A percentile compares a stretch with the other conserved stretches of the same genome.
phyloP scores from a whole-genome alignment of 352 stramenopile species.

The Phytophthora ramorum region DNA sequence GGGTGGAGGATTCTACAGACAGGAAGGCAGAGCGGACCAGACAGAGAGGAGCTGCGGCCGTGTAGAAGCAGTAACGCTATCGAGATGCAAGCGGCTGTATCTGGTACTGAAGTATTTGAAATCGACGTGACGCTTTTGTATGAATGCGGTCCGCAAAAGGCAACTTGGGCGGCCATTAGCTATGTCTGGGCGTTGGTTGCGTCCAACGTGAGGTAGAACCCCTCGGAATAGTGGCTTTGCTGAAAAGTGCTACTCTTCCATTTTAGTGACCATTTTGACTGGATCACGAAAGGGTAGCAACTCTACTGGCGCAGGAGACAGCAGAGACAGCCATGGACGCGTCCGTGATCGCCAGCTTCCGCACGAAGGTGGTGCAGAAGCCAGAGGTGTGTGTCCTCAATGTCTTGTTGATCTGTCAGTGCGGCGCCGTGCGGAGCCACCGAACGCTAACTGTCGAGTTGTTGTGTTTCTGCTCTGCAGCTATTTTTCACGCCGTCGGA shows the following conservation, averaged over 20 bases:
- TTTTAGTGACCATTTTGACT: constrained; percentile 26
- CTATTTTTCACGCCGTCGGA: constrained; percentile 83
- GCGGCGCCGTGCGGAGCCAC: not conserved
- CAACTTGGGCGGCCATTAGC: not conserved
- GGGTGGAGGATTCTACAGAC: constrained; percentile 11
- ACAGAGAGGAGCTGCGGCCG: constrained; percentile 2
- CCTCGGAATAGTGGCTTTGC: not conserved
- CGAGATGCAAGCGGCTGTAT: constrained; percentile 16
- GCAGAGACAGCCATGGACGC: constrained; percentile 57
- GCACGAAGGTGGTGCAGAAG: constrained; percentile 70
- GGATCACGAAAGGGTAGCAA: constrained; percentile 48
- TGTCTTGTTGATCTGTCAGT: not conserved
- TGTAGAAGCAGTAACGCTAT: constrained; percentile 22
- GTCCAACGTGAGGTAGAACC: not conserved
- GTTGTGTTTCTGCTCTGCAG: constrained; percentile 33
- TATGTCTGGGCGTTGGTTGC: not conserved
- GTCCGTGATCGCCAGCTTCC: constrained; percentile 62
- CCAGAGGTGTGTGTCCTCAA: constrained; percentile 56
- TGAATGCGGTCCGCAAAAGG: constrained; percentile 12
- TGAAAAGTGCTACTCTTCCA: not conserved
- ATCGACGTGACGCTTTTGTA: constrained; percentile 35
- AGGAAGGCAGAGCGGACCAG: constrained; percentile 7
- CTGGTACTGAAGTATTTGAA: constrained; percentile 33
- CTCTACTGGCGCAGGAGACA: constrained; percentile 30
- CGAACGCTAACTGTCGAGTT: not conserved